Base-by-base conservation (phyloP, 2,329 filamentous ascomycete genomes). In the Beauveria caledonica region DNA sequence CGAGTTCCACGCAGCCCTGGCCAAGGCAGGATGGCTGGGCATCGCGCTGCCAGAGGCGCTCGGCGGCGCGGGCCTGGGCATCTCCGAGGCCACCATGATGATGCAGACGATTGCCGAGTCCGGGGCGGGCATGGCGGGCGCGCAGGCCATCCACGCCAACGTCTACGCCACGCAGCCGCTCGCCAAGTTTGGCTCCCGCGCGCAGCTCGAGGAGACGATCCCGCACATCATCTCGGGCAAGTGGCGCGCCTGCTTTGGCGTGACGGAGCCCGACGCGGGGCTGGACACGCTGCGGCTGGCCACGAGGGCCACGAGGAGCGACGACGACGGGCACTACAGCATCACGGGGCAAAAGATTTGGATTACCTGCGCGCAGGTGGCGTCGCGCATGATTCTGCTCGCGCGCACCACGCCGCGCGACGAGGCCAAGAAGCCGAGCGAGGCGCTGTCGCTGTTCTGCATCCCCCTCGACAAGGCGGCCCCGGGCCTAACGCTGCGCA, bases 51-150 rank as follows among this genome's bases (percentile, higher is more conserved):
- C 89, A 0, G 88, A 92, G 69, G 78, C 82, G 0, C 79, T 91
- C 0, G 90, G 90, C 3, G 90, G 90, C 0, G 81, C 88, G 1
- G 89, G 87, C 0, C 73, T 95, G 9, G 89, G 86, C 9, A 91
- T 95, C 40, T 87, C 87, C 0, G 90, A 94, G 69, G 90, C 90
- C 1, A 90, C 87, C 0, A 89, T 93, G 82, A 93, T 94, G 89
- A 82, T 94, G 78, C 90, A 95, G 67, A 89, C 89, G 2, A 89
- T 92, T 60, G 78, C 87, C 0, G 87, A 92, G 74, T 86, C 84
- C 2, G 90, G 90, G 0, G 90, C 90, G 4, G 90, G 90, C 3
- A 91, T 94, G 78, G 88, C 88, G 0, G 84, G 84, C 0, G 83
- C 84, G 1, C 82, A 86, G 66, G 79, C 81, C 1, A 81, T 86